Conservation (phyloP, 345 rosid species). For the Pugionium dolabratum region DNA sequence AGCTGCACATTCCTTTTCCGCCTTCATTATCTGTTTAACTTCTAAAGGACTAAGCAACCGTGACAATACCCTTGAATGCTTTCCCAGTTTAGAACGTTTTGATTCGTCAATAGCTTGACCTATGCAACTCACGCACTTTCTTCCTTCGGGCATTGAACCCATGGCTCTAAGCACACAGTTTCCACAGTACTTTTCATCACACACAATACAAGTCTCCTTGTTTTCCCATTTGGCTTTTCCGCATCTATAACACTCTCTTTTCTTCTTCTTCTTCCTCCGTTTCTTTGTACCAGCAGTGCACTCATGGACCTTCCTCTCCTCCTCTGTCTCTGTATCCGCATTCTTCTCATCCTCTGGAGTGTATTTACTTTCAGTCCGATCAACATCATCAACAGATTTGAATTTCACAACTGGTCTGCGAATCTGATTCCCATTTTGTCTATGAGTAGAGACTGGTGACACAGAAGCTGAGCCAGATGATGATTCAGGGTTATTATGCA, state of each 20-base stretch:
- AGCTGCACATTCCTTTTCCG: slow-evolving; percentile 90
- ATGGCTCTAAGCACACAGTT: slow-evolving; percentile 94
- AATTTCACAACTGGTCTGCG: slow-evolving; percentile 68
- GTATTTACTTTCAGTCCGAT: slow-evolving; percentile 54
- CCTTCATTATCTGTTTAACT: slow-evolving; percentile 97
- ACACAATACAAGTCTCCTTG: slow-evolving; percentile 90
- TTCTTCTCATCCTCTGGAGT: slow-evolving; percentile 48
- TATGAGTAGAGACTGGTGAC: slow-evolving; percentile 60
- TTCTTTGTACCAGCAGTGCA: slow-evolving; percentile 62
- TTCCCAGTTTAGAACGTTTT: slow-evolving; percentile 73
- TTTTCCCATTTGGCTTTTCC: slow-evolving; percentile 95
- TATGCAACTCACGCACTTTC: slow-evolving; percentile 91
- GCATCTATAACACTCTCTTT: slow-evolving; percentile 74
- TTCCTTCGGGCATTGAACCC: slow-evolving; percentile 99
- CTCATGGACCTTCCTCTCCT: slow-evolving; percentile 43
- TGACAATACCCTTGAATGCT: slow-evolving; percentile 69
- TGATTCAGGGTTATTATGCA: slow-evolving; percentile 68
- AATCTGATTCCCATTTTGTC: slow-evolving; percentile 28
- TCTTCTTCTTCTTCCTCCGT: slow-evolving; percentile 59
- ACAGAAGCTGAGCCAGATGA: slow-evolving; percentile 87
- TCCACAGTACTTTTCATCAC: slow-evolving; percentile 89
- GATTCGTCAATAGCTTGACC: slow-evolving; percentile 85
- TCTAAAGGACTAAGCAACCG: slow-evolving; percentile 88
- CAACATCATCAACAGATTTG: slow-evolving; percentile 60
- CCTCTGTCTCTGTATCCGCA: slow-evolving; percentile 18